A percentile compares a stretch with the other conserved stretches of the same genome.
These are phyloP conservation scores for Melaleuca alternifolia DNA, from an alignment of 345 rosid genomes.

Conservation along the genomic window DNA sequence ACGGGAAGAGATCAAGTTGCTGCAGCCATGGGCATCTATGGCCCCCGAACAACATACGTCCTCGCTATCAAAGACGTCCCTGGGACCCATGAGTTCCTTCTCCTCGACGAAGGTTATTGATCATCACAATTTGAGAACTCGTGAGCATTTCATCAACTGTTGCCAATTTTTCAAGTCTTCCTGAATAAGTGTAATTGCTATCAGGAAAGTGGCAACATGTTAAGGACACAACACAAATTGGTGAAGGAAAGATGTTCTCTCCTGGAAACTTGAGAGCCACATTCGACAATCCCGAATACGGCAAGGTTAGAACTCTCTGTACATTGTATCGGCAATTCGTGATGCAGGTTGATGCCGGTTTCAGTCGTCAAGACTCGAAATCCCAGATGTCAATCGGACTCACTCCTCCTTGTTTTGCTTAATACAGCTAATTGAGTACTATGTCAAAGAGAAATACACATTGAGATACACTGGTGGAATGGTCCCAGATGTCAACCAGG, in stretches of 20 bases:
- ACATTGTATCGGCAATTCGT: background rate
- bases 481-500: constrained; percentile 99
- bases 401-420: background rate
- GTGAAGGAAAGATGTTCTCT: constrained; percentile 88
- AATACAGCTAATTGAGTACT: constrained; percentile 71
- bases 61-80: constrained; percentile 76
- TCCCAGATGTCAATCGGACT: background rate
- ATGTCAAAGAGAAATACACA: constrained; percentile 86
- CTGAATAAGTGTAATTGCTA: background rate
- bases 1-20: constrained; percentile 83
- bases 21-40: constrained; percentile 94
- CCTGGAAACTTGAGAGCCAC: constrained; percentile 99
- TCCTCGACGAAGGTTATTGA: constrained; percentile 81
- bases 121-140: background rate
- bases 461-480: constrained; percentile 99
- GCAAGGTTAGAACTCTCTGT: constrained; percentile 10
- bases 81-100: constrained; percentile 97
- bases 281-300: constrained; percentile 72
- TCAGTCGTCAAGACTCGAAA: background rate
- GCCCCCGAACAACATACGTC: constrained; percentile 90
- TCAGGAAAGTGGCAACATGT: constrained; percentile 97
- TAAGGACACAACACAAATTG: constrained; percentile 20
- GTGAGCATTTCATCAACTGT: background rate
- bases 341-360: background rate
- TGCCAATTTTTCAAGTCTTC: background rate